phyloP scores from a whole-genome alignment of 495 filamentous ascomycete species.

The Penicillium coffeae region DNA sequence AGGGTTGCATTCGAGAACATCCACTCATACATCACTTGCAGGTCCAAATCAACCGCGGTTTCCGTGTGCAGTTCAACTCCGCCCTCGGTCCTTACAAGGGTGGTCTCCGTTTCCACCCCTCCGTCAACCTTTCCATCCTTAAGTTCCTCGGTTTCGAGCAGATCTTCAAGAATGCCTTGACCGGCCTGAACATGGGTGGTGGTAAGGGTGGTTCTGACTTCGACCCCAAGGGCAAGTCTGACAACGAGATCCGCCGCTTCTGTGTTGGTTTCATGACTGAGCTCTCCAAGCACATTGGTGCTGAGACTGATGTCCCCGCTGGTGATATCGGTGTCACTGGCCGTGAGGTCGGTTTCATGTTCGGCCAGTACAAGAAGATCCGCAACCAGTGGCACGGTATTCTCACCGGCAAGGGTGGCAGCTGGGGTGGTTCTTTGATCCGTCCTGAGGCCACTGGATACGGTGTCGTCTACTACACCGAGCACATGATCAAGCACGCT shows the following conservation, averaged over 20 bases:
- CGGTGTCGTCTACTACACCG: constrained; percentile 95
- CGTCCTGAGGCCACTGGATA: constrained; percentile 96
- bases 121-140: constrained; percentile 94
- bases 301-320: constrained; percentile 90
- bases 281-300: constrained; percentile 91
- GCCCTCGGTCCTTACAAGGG: constrained; percentile 98
- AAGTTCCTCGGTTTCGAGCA: constrained; percentile 99
- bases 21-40: constrained; percentile 24
- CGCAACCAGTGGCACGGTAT: constrained; percentile 91
- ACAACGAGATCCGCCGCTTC: constrained; percentile 97
- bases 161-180: constrained; percentile 99
- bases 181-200: constrained; percentile 94
- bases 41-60: constrained; percentile 92
- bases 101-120: constrained; percentile 91
- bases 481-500: constrained; percentile 91
- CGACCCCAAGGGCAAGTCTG: constrained; percentile 97
- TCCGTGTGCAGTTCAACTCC: constrained; percentile 98
- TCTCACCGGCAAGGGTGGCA: constrained; percentile 89
- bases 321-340: constrained; percentile 90
- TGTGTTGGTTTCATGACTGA: constrained; percentile 95
- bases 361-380: constrained; percentile 89
- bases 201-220: constrained; percentile 99
- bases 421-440: constrained; percentile 92
- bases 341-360: constrained; percentile 92
- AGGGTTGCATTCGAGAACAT: not conserved